Evolutionary conservation across 2,329 filamentous ascomycete species (phyloP), one percentile per base, ranked within the genome.

Genomic region (Lasiodiplodia hormozganensis): DNA sequence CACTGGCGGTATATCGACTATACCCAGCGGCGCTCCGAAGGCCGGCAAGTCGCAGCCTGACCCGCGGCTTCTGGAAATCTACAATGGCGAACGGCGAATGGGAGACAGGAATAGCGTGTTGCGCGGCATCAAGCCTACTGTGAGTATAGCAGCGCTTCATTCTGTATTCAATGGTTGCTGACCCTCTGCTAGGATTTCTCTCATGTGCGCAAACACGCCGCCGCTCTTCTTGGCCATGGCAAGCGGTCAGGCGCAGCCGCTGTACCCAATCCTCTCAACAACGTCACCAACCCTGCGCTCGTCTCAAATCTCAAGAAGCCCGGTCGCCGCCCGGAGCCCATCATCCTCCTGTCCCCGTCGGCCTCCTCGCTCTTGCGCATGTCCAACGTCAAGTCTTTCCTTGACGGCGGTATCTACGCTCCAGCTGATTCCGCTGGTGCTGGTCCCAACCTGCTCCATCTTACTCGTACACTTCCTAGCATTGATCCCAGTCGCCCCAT

Each of bases 261-360:
- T 88, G 89, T 76, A 78, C 85, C 36, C 75, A 82, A 57, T 43
- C 52, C 52, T 49, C 67, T 67, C 8, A 66, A 70, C 65, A 65
- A 70, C 36, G 34, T 68, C 73, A 74, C 36, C 75, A 82, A 58
- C 28, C 62, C 52, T 34, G 70, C 79, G 7, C 78, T 81, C 64
- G 74, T 82, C 76, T 73, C 82, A 12, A 77, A 76, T 73, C 76
- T 80, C 62, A 81, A 82, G 71, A 79, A 82, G 68, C 77, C 79
- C 57, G 69, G 77, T 57, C 85, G 87, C 64, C 83, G 86, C 43
- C 84, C 85, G 49, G 86, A 97, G 77, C 96, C 96, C 60, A 99
- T 99, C 81, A 97, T 99, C 78, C 90, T 99, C 34, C 90, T 99
- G 70, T 98, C 96, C 0, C 96, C 96, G 1, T 98, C 95, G 1